Evolutionary conservation across 805 yeast genomes (phyloP), one percentile per base, ranked within the genome.

Genomic region (Maudiozyma barnettii): DNA sequence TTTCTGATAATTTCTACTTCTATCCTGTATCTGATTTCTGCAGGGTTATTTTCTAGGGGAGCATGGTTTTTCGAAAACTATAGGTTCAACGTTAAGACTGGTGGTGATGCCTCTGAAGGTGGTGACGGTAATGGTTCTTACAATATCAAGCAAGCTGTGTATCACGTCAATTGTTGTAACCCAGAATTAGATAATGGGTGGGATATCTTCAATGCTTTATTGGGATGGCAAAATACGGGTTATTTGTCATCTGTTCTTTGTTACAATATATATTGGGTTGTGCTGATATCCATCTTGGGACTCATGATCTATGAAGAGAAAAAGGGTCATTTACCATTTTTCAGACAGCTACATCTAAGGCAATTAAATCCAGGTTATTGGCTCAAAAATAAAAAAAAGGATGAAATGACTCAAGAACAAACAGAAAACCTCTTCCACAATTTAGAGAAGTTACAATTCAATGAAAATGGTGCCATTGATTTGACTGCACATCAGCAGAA

Each of bases 151-250:
- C 76, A 76, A 60, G 69, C 84, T 13, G 96, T 91, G 23, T 91
- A 96, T 90, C 99, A 91, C 70, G 95, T 91, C 51, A 89, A 91
- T 76, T 91, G 97, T 72, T 91, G 98, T 73, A 89, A 89, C 69
- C 97, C 97, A 41, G 90, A 84, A 67, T 73, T 75, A 49, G 91
- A 84, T 68, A 81, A 82, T 57, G 98, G 97, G 71, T 91, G 98
- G 98, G 96, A 89, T 77, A 81, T 91, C 51, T 91, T 91, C 76
- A 91, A 91, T 63, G 87, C 97, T 23, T 67, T 91, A 48, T 73
- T 91, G 53, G 99, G 98, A 52, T 91, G 99, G 99, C 96, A 89
- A 72, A 91, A 91, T 70, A 78, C 95, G 46, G 98, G 96, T 50
- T 88, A 95, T 54, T 77, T 86, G 64, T 96, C 97, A 48, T 87